Conservation (phyloP, 2,329 filamentous ascomycete species). For the Chrysoporthe austroafricana region DNA sequence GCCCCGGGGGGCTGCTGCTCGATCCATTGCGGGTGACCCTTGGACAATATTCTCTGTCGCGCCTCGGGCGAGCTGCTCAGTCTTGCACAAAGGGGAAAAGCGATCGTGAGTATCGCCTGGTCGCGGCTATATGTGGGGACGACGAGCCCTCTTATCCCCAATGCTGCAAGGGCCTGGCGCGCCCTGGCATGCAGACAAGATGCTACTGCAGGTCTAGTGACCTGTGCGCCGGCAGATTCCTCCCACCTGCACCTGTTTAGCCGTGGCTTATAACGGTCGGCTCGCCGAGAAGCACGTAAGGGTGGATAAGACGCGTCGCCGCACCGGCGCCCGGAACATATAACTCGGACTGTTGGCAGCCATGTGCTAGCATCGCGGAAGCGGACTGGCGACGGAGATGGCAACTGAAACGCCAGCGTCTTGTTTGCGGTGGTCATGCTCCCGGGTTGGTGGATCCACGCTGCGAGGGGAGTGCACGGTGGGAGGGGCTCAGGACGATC, state of each 20-base stretch:
- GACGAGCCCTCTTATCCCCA: background rate
- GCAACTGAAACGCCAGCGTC: constrained; percentile 1
- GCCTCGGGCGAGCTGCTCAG: background rate
- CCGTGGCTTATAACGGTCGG: background rate
- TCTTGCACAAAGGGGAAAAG: background rate
- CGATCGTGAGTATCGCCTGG: background rate
- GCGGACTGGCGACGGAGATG: background rate
- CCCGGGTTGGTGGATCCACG: background rate
- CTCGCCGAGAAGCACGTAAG: background rate
- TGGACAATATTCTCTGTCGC: background rate
- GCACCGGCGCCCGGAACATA: background rate
- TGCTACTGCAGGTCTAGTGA: background rate
- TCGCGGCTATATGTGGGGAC: background rate
- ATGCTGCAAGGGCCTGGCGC: background rate
- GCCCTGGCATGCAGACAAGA: background rate
- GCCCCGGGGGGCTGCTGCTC: background rate
- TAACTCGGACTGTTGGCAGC: background rate
- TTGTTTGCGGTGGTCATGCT: background rate
- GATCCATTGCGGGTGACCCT: constrained; percentile 13
- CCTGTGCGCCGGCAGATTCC: background rate
- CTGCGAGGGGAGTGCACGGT: background rate
- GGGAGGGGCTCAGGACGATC: background rate
- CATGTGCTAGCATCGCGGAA: background rate
- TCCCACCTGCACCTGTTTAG: constrained; percentile 6
- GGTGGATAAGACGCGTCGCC: background rate